Evolutionary conservation across 2,329 filamentous ascomycete genomes (phyloP).

Genomic region (Torrubiella hemipterigena): DNA sequence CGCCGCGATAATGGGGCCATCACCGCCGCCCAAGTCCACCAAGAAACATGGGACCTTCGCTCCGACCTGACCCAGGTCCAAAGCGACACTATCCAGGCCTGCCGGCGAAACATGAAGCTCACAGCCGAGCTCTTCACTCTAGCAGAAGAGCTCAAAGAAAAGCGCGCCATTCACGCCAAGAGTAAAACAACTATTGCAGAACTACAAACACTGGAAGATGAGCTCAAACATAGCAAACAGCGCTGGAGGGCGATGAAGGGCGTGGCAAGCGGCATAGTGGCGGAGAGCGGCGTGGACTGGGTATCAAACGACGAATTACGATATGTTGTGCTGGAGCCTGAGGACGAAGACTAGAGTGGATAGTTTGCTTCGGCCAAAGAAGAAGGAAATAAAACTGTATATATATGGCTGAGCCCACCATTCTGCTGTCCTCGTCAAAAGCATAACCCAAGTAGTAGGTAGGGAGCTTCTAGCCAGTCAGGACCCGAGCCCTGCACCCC

Average conservation of each 20-base stretch:
- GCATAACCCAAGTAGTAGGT: no score
- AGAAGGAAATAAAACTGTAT: no score
- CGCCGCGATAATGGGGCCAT: slow-evolving; percentile 57
- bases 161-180: slow-evolving; percentile 40
- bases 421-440: no score
- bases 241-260: slow-evolving; percentile 67
- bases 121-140: slow-evolving; percentile 52
- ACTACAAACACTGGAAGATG: slow-evolving; percentile 43
- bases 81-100: slow-evolving; percentile 42
- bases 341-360: slow-evolving; percentile 25
- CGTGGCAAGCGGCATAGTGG: slow-evolving; percentile 65
- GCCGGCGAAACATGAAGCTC: slow-evolving; percentile 49
- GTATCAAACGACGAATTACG: slow-evolving; percentile 54
- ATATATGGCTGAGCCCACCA: no score
- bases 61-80: slow-evolving; percentile 44
- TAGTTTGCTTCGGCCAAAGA: no score
- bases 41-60: slow-evolving; percentile 36
- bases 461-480: no score
- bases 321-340: slow-evolving; percentile 59
- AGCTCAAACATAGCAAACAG: slow-evolving; percentile 50
- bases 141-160: slow-evolving; percentile 39
- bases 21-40: slow-evolving; percentile 46
- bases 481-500: no score
- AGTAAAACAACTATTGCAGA: slow-evolving; percentile 41
- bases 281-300: slow-evolving; percentile 77